Evolutionary conservation across 1,284 basidiomycete species (phyloP).

Genomic region (Ganoderma lingzhi): DNA sequence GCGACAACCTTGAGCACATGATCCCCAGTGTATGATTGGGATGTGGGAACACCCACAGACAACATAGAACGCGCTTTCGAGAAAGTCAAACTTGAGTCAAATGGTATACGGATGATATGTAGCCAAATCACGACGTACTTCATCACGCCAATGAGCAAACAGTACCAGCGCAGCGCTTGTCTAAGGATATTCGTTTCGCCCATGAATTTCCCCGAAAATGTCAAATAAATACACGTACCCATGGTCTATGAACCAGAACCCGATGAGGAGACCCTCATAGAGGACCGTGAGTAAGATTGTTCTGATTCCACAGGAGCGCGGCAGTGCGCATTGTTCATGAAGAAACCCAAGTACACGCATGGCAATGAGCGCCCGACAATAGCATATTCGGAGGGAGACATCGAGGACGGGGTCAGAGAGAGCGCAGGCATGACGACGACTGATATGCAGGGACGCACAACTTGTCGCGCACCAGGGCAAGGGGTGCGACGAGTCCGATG

Average conservation of each 20-base stretch:
- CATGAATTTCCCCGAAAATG: constrained; percentile 8
- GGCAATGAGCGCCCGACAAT: constrained; percentile 12
- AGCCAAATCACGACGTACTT: constrained; percentile 61
- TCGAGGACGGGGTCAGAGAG: constrained; percentile 1
- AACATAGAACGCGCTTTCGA: constrained; percentile 72
- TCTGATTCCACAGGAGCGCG: constrained; percentile 47
- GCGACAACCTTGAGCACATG: constrained; percentile 7
- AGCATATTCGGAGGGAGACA: not conserved
- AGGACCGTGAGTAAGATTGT: constrained; percentile 79
- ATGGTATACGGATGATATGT: not conserved
- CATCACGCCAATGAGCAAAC: constrained; percentile 83
- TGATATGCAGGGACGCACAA: constrained; percentile 55
- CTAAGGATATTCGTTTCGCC: constrained; percentile 45
- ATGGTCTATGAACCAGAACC: constrained; percentile 88
- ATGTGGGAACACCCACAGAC: constrained; percentile 60
- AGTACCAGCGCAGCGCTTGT: constrained; percentile 79
- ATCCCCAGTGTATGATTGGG: not conserved
- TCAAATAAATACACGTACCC: constrained; percentile 56
- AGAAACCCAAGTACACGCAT: constrained; percentile 6
- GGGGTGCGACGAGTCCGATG: constrained; percentile 75
- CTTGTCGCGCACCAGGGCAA: constrained; percentile 84
- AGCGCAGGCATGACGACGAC: not conserved
- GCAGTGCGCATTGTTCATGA: constrained; percentile 11
- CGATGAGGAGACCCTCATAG: constrained; percentile 80
- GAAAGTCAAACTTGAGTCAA: constrained; percentile 12